Percentiles rank a stretch among this genome's conserved stretches.
phyloP scores from a whole-genome alignment of 108 stramenopile genomes.

The Thalassiosira profunda region DNA sequence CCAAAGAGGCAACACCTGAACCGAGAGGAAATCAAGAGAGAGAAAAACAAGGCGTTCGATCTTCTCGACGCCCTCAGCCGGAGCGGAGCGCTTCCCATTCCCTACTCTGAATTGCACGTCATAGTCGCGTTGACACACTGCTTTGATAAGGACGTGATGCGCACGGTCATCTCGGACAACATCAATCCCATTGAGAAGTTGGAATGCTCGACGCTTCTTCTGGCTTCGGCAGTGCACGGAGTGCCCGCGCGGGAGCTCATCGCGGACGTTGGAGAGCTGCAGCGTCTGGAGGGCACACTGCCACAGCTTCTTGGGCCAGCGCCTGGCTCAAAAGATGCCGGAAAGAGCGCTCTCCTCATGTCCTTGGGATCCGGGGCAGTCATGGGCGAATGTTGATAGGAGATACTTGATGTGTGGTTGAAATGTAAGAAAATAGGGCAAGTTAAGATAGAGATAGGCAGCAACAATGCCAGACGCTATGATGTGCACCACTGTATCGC shows the following conservation, averaged over 20 bases:
- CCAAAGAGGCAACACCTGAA: constrained; percentile 19
- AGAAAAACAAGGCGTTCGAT: constrained; percentile 85
- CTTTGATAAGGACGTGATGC: constrained; percentile 81
- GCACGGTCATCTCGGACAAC: constrained; percentile 80
- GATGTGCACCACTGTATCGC: too few relatives aligned
- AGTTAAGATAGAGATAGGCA: too few relatives aligned
- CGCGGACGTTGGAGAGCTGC: constrained; percentile 30
- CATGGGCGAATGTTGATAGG: too few relatives aligned
- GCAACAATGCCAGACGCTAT: too few relatives aligned
- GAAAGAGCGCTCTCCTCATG: too few relatives aligned
- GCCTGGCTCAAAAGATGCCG: too few relatives aligned
- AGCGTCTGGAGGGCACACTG: constrained; percentile 24
- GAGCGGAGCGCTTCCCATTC: constrained; percentile 78
- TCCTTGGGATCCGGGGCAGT: too few relatives aligned
- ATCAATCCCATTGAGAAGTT: constrained; percentile 90
- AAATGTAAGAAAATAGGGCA: too few relatives aligned
- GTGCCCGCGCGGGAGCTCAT: constrained; percentile 49
- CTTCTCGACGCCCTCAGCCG: constrained; percentile 83
- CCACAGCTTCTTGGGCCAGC: constrained; percentile 19
- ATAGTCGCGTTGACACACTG: constrained; percentile 84
- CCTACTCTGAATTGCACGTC: constrained; percentile 74
- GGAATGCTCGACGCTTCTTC: constrained; percentile 69
- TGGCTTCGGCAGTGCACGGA: constrained; percentile 68
- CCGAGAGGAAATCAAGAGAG: constrained; percentile 42
- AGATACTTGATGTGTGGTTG: too few relatives aligned